Conservation (phyloP, 2,329 filamentous ascomycete genomes). For the Ploettnerulaceae sp. region DNA sequence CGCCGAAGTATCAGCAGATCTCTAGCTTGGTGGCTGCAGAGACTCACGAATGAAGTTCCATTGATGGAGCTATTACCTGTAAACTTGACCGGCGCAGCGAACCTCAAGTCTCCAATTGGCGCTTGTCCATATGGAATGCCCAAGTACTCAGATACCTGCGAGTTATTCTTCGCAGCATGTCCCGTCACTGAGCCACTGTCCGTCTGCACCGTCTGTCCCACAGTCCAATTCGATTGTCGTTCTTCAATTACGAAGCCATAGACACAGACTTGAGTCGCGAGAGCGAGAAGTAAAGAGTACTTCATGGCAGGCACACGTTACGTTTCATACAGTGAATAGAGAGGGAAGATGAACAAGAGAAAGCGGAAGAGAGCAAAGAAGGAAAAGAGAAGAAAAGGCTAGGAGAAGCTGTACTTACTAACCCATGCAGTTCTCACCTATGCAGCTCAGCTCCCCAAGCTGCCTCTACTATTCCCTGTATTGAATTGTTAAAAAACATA, state of each 20-base stretch:
- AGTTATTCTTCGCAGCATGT: not conserved
- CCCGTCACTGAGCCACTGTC: slow-evolving; percentile 10
- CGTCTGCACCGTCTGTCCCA: slow-evolving; percentile 30
- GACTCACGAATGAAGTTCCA: slow-evolving; percentile 7
- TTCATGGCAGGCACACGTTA: not conserved
- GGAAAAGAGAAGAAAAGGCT: too few species aligned
- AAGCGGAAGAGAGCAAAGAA: too few species aligned
- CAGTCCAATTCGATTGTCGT: slow-evolving; percentile 19
- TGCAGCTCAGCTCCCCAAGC: too few species aligned
- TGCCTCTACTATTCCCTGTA: too few species aligned
- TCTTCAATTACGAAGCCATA: not conserved
- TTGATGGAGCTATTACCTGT: slow-evolving; percentile 11
- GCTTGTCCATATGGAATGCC: slow-evolving; percentile 9
- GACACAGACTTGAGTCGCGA: not conserved
- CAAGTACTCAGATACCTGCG: slow-evolving; percentile 9
- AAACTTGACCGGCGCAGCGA: slow-evolving; percentile 4
- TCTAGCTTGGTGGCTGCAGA: not conserved
- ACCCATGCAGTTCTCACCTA: too few species aligned
- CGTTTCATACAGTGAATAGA: too few species aligned
- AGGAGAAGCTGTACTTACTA: too few species aligned
- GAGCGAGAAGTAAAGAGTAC: not conserved
- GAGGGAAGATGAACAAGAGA: too few species aligned
- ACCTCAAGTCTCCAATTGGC: slow-evolving; percentile 7
- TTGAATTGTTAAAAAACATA: too few species aligned
- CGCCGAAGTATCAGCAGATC: not conserved